Percentiles rank a stretch among this genome's conserved stretches.
phyloP scores from a whole-genome alignment of 179 eudicot species.

The Actinidia arguta region DNA sequence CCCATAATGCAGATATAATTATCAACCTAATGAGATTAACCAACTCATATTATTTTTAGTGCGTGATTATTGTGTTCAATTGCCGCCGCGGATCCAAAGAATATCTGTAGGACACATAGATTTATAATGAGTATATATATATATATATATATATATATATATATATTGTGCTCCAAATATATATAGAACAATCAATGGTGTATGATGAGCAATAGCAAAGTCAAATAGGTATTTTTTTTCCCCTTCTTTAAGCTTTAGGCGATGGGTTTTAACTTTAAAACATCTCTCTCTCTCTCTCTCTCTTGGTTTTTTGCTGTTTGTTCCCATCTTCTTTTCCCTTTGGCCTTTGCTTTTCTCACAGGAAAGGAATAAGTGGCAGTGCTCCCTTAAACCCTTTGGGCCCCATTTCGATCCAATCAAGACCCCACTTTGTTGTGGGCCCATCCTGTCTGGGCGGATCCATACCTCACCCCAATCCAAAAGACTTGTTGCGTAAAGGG shows the following conservation, averaged over 20 bases:
- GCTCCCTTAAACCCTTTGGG: slow-evolving; percentile 28
- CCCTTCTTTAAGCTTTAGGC: slow-evolving; percentile 19
- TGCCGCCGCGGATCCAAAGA: background rate
- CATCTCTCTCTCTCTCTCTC: slow-evolving; percentile 27
- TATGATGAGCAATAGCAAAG: slow-evolving; percentile 46
- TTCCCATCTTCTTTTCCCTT: slow-evolving; percentile 41
- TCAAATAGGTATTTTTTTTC: slow-evolving; percentile 33
- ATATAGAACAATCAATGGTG: slow-evolving; percentile 44
- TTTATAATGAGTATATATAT: background rate
- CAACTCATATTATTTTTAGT: too few relatives aligned
- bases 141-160: too few relatives aligned
- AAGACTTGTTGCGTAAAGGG: too few relatives aligned
- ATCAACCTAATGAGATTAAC: too few relatives aligned
- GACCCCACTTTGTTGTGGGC: slow-evolving; percentile 28
- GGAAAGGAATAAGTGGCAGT: slow-evolving; percentile 36
- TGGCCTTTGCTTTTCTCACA: slow-evolving; percentile 47
- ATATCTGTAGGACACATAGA: background rate
- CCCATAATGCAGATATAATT: too few relatives aligned
- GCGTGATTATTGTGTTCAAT: too few relatives aligned
- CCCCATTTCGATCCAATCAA: slow-evolving; percentile 18
- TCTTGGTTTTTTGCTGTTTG: slow-evolving; percentile 20
- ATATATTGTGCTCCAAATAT: background rate
- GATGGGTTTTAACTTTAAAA: slow-evolving; percentile 49
- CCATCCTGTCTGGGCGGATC: slow-evolving; percentile 38
- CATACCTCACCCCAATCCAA: slow-evolving; percentile 18